Evolutionary conservation across 352 stramenopile species (phyloP).

Genomic region (Globisporangium mamillatum): DNA sequence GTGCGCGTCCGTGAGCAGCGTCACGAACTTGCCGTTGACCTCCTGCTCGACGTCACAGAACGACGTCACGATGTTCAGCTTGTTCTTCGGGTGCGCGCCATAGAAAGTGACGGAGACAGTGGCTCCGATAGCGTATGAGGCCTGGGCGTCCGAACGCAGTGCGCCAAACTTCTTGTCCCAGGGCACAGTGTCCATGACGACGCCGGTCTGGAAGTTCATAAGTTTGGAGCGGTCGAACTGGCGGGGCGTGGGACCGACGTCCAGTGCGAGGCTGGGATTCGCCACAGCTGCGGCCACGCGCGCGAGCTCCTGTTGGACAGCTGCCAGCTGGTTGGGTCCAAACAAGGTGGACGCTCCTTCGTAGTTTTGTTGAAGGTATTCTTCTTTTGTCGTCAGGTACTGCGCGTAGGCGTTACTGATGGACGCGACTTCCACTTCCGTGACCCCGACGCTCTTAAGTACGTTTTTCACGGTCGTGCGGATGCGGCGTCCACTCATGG

Average conservation of each 20-base stretch:
- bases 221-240: conserved; percentile 36
- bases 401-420: conserved; percentile 61
- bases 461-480: conserved; percentile 27
- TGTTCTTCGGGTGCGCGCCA: conserved; percentile 45
- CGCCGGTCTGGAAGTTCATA: conserved; percentile 31
- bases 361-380: conserved; percentile 65
- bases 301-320: conserved; percentile 49
- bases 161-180: conserved; percentile 23
- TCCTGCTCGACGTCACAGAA: conserved; percentile 53
- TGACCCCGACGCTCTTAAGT: conserved; percentile 46
- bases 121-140: conserved; percentile 26
- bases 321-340: conserved; percentile 56
- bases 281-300: conserved; percentile 33
- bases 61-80: conserved; percentile 1
- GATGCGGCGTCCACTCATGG: conserved; percentile 62
- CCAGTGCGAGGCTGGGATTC: conserved; percentile 22
- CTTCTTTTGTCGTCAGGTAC: conserved; percentile 62
- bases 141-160: conserved; percentile 24
- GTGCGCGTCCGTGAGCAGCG: conserved; percentile 42
- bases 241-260: conserved; percentile 30
- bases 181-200: conserved; percentile 29
- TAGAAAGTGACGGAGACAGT: conserved; percentile 37
- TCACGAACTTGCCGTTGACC: conserved; percentile 22
- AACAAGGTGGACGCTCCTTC: conserved; percentile 74
- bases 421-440: conserved; percentile 9